Base-by-base conservation (phyloP, 2,329 filamentous ascomycete species). In the Chalara sp. region DNA sequence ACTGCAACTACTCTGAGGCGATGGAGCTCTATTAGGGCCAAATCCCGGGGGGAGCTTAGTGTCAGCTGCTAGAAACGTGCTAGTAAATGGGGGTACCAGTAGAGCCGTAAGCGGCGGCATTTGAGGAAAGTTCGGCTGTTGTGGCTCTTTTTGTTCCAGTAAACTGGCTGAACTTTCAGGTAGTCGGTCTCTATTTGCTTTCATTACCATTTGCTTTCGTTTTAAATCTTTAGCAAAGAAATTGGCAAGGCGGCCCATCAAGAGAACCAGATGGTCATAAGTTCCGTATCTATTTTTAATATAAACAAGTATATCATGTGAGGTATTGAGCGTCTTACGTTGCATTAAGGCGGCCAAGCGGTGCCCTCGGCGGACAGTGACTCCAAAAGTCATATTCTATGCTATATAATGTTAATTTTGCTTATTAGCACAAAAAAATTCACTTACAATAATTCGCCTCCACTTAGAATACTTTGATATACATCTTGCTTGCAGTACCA, bases 401-500 rank as follows among this genome's bases (percentile, higher is more conserved):
- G 47, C 60, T 56, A 43, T 29, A 33, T n/a, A 42, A n/a, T n/a
- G n/a, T n/a, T n/a, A n/a, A n/a, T n/a, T n/a, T n/a, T n/a, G n/a
- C 31, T 42, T 42, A 42, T 56, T 45, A 57, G 55, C 39, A 48
- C 37, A n/a, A 13, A 13, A 42, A 21, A 0, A 0, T 30, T 42
- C 10, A 78, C 89, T 77, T 73, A 96, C 89, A 96, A 84, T 44
- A 95, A 73, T 55, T 79, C 79, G 42, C 92, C 91, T 7, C 89
- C 92, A 58, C 91, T 92, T 29, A 97, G 73, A 54, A 96, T 81
- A 64, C 88, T 90, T 66, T 96, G 92, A 60, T 92, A 95, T 6
- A 87, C 82, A 66, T 97, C 93, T 74, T 96, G 93, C 68, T 96
- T 95, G 61, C 81, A 85, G 65, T 91, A 96, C 87, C 90, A 96